Base-by-base conservation (phyloP, 352 stramenopile genomes). In the Globisporangium acanthophoron region DNA sequence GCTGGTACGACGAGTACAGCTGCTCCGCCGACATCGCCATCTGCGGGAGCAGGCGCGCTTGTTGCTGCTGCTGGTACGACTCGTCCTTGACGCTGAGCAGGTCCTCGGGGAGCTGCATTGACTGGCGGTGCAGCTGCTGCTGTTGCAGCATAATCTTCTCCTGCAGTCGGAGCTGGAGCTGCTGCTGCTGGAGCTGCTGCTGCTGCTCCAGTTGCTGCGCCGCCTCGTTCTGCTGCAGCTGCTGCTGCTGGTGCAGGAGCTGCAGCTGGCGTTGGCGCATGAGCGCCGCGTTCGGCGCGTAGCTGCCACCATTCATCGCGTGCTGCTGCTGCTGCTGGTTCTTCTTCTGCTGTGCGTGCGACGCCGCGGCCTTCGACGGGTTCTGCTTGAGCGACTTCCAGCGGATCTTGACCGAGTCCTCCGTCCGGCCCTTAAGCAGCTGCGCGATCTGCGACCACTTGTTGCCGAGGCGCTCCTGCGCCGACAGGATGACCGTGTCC, bases 361-460 rank as follows among this genome's bases (percentile, higher is more conserved):
- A 85, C 8, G 79, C 79, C 8, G 81, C 81, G 2, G 84, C 84
- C 58, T 91, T 91, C 27, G 74, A 79, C 8, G 84, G 84, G 62
- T 94, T 94, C 57, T 94, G 84, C 72, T 94, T 90, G 21, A 94
- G 65, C 48, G 81, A 92, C 57, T 94, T 96, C 85, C 85, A 98
- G 13, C 88, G 78, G 55, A 97, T 98, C 70, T 98, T 98, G 24
- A 98, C 90, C n/a, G 91, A 93, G 64, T 98, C 92, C 41, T 98
- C 90, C 2, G 86, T 95, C 21, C 92, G 80, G 2, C 92, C 94
- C 48, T 88, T 86, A 5, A 98, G 69, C 40, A 96, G 74, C 64
- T 98, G 96, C 18, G 96, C 87, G 67, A 98, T 98, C 61, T 98
- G 88, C 1, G 91, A 96, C 96, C 96, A 99, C 54, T 96, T 95